phyloP scores from a whole-genome alignment of 192 early-diverging fungal species.

The Gryganskiella cystojenkinii region DNA sequence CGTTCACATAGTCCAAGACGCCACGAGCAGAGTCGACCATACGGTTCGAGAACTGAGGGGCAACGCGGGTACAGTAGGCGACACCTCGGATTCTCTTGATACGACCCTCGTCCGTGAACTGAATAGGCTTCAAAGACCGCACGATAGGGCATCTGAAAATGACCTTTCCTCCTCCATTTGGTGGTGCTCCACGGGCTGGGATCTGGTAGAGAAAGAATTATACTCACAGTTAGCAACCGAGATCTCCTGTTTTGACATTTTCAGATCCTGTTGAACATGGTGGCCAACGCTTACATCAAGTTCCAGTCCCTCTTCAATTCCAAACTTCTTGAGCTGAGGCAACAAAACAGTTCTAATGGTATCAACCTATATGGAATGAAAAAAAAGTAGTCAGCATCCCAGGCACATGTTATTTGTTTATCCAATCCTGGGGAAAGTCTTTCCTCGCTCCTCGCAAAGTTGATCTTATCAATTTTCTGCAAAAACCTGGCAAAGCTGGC shows the following conservation, averaged over 20 bases:
- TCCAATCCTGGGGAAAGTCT: too few species aligned
- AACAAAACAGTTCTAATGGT: conserved; percentile 90
- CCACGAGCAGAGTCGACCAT: conserved; percentile 88
- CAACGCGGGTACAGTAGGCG: conserved; percentile 87
- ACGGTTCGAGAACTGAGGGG: conserved; percentile 95
- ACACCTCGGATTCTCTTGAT: conserved; percentile 97
- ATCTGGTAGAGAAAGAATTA: conserved; percentile 64
- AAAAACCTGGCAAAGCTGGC: too few species aligned
- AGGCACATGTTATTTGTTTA: background rate
- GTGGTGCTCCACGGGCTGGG: conserved; percentile 87
- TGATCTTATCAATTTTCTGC: too few species aligned
- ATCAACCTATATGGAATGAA: conserved; percentile 78
- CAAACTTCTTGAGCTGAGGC: conserved; percentile 87
- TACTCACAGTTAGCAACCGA: background rate
- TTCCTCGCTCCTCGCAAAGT: too few species aligned
- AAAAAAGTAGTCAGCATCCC: background rate
- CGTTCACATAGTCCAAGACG: conserved; percentile 94
- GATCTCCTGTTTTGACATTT: background rate
- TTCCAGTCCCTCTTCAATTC: conserved; percentile 85
- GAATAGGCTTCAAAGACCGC: conserved; percentile 78
- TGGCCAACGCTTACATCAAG: conserved; percentile 66
- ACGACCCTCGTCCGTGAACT: conserved; percentile 85
- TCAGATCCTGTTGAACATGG: background rate
- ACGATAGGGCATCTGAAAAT: conserved; percentile 88
- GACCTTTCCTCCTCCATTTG: conserved; percentile 93